Conservation (phyloP, 768 basidiomycete species). For the Russula olivacea region DNA sequence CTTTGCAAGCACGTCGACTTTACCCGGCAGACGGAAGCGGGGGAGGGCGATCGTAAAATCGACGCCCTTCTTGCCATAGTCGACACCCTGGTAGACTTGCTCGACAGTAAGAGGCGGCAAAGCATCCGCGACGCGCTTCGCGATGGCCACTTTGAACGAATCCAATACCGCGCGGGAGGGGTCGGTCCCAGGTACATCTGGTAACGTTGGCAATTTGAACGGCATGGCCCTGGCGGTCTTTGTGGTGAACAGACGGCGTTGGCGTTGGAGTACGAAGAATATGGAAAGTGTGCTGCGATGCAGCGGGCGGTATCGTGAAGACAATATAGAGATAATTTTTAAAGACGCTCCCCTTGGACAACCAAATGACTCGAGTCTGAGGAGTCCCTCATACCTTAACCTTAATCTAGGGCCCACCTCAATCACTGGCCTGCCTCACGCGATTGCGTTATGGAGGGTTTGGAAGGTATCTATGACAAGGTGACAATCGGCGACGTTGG, state of each 20-base stretch:
- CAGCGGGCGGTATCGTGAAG: conserved; percentile 5
- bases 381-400: neutral
- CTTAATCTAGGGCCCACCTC: conserved; percentile 1
- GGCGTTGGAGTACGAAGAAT: neutral
- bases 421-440: no score
- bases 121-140: conserved; percentile 60
- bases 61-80: conserved; percentile 88
- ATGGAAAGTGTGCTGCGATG: conserved; percentile 13
- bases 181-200: conserved; percentile 45
- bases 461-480: no score
- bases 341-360: neutral
- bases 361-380: neutral
- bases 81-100: conserved; percentile 77
- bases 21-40: conserved; percentile 82
- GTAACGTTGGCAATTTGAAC: conserved; percentile 34
- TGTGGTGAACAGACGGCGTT: neutral
- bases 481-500: no score
- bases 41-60: conserved; percentile 91
- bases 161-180: conserved; percentile 65
- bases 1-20: conserved; percentile 70
- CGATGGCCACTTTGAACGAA: conserved; percentile 76
- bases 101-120: conserved; percentile 62
- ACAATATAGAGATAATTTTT: conserved; percentile 16
- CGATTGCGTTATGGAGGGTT: no score
- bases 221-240: neutral